Conservation (phyloP, 2,329 filamentous ascomycete genomes). For the Calycina herbarum region DNA sequence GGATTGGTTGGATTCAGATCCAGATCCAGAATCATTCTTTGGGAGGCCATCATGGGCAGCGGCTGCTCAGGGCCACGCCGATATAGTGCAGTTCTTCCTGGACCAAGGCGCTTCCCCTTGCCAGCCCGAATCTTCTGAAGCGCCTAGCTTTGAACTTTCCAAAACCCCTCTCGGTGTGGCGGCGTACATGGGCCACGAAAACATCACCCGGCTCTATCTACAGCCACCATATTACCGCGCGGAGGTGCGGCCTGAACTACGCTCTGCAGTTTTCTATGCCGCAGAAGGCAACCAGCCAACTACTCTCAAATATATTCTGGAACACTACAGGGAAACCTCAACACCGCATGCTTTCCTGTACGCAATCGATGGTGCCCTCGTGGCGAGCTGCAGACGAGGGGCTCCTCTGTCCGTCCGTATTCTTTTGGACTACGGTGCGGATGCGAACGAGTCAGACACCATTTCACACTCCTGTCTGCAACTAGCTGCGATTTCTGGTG, state of each 20-base stretch:
- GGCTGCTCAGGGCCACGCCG: constrained; percentile 1
- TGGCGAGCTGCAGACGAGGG: not conserved
- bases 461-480: not conserved
- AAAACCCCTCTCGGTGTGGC: not conserved
- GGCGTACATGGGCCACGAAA: constrained; percentile 6
- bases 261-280: not conserved
- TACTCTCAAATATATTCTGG: not conserved
- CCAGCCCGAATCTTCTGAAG: not conserved
- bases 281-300: not conserved
- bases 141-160: not conserved
- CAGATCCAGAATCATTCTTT: constrained; percentile 7
- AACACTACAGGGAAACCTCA: not conserved
- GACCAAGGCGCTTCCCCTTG: not conserved
- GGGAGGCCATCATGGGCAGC: constrained; percentile 7
- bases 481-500: constrained; percentile 1
- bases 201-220: not conserved
- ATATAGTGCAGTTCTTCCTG: not conserved
- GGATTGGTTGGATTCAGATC: not conserved
- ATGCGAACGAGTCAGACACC: constrained; percentile 3
- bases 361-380: not conserved
- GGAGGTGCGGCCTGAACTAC: not conserved
- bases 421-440: not conserved
- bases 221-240: not conserved
- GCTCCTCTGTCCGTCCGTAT: not conserved
- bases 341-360: not conserved